Evolutionary conservation across 129 eudicot species (phyloP), one percentile per base, ranked within the genome.

Genomic region (Mikania micrantha): DNA sequence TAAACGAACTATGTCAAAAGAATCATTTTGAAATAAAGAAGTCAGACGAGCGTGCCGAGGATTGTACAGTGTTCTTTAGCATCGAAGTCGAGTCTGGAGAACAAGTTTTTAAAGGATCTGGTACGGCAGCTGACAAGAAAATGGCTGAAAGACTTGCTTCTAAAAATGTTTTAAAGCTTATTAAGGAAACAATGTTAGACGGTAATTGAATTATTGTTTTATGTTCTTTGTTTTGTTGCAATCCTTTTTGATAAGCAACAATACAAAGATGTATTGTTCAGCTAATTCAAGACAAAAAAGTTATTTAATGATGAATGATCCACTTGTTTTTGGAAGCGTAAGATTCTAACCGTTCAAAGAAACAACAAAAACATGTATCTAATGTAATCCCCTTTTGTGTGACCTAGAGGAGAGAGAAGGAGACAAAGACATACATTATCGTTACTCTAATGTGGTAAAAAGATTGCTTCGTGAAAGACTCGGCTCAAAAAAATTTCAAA

Each of bases 31-130:
- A 4, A 12, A 7, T 75, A 2, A 83, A 66, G 57, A 67, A 81
- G 65, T 19, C 79, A 1, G 59, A 39, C 2, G 65, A 75, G 2
- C 58, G 76, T 17, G 22, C 25, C 2, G 81, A 79, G 6, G 78
- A 84, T n/a, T 85, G 88, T 24, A 35, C 74, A 4, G 16, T 80
- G 12, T 60, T 48, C 7, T 49, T 70, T 47, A 79, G 74, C 0
- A 65, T 94, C 0, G 95, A 89, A 75, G 86, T 90, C 1, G 85
- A 82, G 57, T 85, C 88, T 0, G 65, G 73, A 9, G 90, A 84
- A 0, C 2, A 25, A 1, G 29, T 75, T 1, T 47, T 69, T 31
- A 78, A 73, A 25, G 75, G 64, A 25, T 35, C 87, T 0, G 24
- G 81, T 60, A 66, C 67, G 8, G 85, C 81, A 0, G 15, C 72